Evolutionary conservation across 345 rosid species (phyloP).

Genomic region (Limnanthes douglasii): DNA sequence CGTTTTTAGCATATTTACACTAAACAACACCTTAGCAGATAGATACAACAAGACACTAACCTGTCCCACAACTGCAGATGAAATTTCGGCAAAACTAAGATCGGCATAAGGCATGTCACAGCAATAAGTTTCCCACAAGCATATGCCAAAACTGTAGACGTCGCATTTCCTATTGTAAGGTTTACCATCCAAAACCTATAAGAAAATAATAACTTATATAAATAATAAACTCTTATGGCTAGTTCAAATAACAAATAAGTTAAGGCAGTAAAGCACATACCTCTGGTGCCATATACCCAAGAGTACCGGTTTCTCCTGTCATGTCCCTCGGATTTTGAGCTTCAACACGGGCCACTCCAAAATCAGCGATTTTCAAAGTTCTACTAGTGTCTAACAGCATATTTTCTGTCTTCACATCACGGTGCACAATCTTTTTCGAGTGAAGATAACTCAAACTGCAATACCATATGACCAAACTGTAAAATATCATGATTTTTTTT

Average conservation of each 20-base stretch:
- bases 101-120: constrained; percentile 76
- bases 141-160: constrained; percentile 76
- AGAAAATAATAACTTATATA: constrained; percentile 1
- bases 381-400: constrained; percentile 53
- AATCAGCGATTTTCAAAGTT: constrained; percentile 68
- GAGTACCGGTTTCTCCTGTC: constrained; percentile 89
- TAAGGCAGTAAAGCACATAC: constrained; percentile 16
- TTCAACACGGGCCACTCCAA: constrained; percentile 81
- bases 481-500: neutral
- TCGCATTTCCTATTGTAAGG: constrained; percentile 75
- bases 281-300: constrained; percentile 88
- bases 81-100: constrained; percentile 59
- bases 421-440: constrained; percentile 59
- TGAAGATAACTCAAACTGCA: constrained; percentile 69
- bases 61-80: constrained; percentile 65
- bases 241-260: neutral
- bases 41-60: constrained; percentile 12
- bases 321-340: constrained; percentile 83
- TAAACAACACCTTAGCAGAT: too few relatives aligned
- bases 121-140: constrained; percentile 84
- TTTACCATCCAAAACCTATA: constrained; percentile 70
- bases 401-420: constrained; percentile 75
- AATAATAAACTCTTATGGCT: too few relatives aligned
- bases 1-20: too few relatives aligned
- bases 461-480: neutral